Evolutionary conservation across 2,329 filamentous ascomycete species (phyloP), one percentile per base, ranked within the genome.

Genomic region (Triangularia setosa): DNA sequence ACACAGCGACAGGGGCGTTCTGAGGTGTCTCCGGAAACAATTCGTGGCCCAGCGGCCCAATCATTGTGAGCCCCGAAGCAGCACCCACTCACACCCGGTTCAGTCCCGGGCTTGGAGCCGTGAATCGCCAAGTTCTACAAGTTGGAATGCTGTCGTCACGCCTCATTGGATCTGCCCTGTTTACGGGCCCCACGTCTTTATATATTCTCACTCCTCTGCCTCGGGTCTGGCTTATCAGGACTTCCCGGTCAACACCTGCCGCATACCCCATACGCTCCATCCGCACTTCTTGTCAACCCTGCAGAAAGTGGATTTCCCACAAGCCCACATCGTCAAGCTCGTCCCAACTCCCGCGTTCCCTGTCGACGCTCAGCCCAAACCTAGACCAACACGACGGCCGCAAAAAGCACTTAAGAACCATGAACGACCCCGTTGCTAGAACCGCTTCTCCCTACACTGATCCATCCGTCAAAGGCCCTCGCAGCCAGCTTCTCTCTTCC

Each of bases 371-470:
- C 66, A 63, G 63, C 64, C 63, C 68, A 57, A 65, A 63, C 52
- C 18, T 56, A 56, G 59, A 58, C 65, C 40, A 25, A 27, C 30
- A 56, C 48, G 57, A 59, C 53, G 62, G 24, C 48, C 21, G 25
- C 65, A 28, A 55, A 63, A 69, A 67, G 58, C 65, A 71, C 67
- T 67, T 74, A 74, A 72, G 72, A 75, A 71, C 68, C 71, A 75
- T 75, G 72, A 74, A 73, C 71, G 76, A 79, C 72, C 79, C 79
- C 73, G 75, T 80, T 66, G 71, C 73, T 52, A 75, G 79, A 75
- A 77, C 76, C 33, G 71, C 75, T 72, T 80, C 79, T 77, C 79
- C 79, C 68, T 81, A 80, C 73, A 71, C 72, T 61, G 77, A 81
- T 72, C 79, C 79, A 28, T 68, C 73, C 59, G 75, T 81, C 64